phyloP scores from a whole-genome alignment of 495 filamentous ascomycete species.

The Lichenothelia convexa region DNA sequence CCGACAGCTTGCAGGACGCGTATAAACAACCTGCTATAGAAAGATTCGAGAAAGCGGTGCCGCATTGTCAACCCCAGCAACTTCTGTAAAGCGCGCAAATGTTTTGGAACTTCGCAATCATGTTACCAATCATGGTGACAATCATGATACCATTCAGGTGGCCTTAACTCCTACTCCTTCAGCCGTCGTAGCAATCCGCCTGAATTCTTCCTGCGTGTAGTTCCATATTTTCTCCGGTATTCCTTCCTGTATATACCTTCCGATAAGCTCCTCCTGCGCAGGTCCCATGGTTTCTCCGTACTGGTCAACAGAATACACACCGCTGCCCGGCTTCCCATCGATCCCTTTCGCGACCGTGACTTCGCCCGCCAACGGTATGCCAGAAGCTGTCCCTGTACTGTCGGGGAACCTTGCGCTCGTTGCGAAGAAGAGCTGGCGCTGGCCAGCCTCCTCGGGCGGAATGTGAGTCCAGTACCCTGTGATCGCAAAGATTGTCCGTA shows the following conservation, averaged over 20 bases:
- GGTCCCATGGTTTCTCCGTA: constrained; percentile 21
- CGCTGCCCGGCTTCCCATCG: constrained; percentile 29
- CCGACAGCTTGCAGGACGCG: no score
- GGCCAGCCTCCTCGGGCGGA: constrained; percentile 6
- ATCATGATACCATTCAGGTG: no score
- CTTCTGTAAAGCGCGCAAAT: no score
- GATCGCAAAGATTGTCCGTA: constrained; percentile 1
- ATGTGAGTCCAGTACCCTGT: constrained; percentile 6
- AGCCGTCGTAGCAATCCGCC: constrained; percentile 19
- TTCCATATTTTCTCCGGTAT: constrained; percentile 29
- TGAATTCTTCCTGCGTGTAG: constrained; percentile 31
- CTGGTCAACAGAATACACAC: constrained; percentile 33
- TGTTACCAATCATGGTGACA: no score
- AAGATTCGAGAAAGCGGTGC: no score
- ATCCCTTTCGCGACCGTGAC: constrained; percentile 21
- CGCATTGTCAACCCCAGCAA: no score
- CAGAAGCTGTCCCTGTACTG: constrained; percentile 4
- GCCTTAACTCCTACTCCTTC: no score
- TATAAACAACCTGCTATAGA: no score
- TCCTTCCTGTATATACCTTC: constrained; percentile 22
- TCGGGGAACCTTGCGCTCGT: constrained; percentile 33
- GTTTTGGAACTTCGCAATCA: no score
- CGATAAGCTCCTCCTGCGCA: constrained; percentile 22
- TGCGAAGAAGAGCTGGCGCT: constrained; percentile 9
- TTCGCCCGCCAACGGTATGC: constrained; percentile 16